These are phyloP conservation scores for Amanita brunnescens DNA, from an alignment of 768 basidiomycete genomes.

Conservation along the genomic window DNA sequence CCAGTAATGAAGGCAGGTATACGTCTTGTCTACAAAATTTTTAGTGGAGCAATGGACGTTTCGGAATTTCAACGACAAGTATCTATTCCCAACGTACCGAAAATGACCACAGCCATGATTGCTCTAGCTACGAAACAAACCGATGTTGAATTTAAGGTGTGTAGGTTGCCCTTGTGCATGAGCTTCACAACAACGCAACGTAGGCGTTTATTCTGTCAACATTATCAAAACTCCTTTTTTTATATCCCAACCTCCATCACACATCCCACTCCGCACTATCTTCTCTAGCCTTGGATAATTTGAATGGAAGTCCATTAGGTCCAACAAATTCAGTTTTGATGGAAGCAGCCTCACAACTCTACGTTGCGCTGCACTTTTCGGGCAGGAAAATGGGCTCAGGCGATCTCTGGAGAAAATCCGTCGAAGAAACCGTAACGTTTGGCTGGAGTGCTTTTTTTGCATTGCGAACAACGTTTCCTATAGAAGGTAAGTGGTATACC, in stretches of 20 bases:
- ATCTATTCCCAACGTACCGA: slow-evolving; percentile 60
- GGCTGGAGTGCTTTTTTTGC: slow-evolving; percentile 54
- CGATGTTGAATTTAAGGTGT: slow-evolving; percentile 49
- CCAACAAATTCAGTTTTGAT: slow-evolving; percentile 32
- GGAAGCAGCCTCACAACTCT: slow-evolving; percentile 46
- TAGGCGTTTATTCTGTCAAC: slow-evolving; percentile 39
- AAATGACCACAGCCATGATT: slow-evolving; percentile 55
- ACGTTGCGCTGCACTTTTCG: slow-evolving; percentile 54
- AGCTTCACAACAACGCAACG: neutral
- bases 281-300: slow-evolving; percentile 41
- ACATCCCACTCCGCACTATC: slow-evolving; percentile 44
- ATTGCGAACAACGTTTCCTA: slow-evolving; percentile 52
- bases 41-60: slow-evolving; percentile 48
- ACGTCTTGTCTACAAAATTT: slow-evolving; percentile 54
- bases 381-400: slow-evolving; percentile 75
- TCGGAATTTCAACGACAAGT: slow-evolving; percentile 80
- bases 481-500: slow-evolving; percentile 25
- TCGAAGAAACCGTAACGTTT: slow-evolving; percentile 61
- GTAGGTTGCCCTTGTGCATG: slow-evolving; percentile 1
- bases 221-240: slow-evolving; percentile 44
- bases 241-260: slow-evolving; percentile 64
- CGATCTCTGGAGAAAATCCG: slow-evolving; percentile 63
- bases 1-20: slow-evolving; percentile 56
- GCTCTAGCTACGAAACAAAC: slow-evolving; percentile 42
- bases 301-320: slow-evolving; percentile 45